Evolutionary conservation across 495 filamentous ascomycete species (phyloP).

Genomic region (Haplographium delicatum): DNA sequence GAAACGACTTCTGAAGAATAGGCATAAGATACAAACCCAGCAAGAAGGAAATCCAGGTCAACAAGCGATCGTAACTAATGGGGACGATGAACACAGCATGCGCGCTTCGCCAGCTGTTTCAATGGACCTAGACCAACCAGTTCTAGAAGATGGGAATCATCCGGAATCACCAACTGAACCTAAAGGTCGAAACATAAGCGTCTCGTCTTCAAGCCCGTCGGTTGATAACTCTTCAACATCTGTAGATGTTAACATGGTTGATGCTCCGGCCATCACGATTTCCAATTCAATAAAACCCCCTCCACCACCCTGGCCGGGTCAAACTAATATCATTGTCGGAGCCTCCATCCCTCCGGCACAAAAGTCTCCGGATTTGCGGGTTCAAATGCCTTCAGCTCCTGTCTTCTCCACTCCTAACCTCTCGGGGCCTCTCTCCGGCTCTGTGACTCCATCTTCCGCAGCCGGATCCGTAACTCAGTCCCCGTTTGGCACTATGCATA

Average conservation of each 20-base stretch:
- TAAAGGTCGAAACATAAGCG: constrained; percentile 14
- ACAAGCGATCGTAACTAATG: neutral
- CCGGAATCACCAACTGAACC: constrained; percentile 15
- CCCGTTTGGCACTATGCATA: constrained; percentile 39
- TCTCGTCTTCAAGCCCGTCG: constrained; percentile 18
- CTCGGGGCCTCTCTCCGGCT: constrained; percentile 15
- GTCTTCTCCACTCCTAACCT: constrained; percentile 32
- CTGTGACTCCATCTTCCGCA: constrained; percentile 38
- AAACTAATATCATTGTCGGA: neutral
- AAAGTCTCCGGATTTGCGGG: constrained; percentile 38
- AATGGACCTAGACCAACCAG: constrained; percentile 19
- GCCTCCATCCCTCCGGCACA: neutral
- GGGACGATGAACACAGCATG: neutral
- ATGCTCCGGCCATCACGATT: constrained; percentile 14
- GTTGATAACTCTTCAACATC: constrained; percentile 7
- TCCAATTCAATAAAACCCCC: constrained; percentile 23
- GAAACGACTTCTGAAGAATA: constrained; percentile 41
- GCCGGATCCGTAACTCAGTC: constrained; percentile 44
- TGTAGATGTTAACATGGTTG: constrained; percentile 17
- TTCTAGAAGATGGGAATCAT: constrained; percentile 7
- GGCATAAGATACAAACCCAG: constrained; percentile 28
- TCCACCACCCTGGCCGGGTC: constrained; percentile 21
- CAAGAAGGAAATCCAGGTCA: neutral
- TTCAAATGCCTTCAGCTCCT: constrained; percentile 43
- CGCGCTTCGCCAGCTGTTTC: constrained; percentile 12